Evolutionary conservation across 208 protist genomes (phyloP), one percentile per base, ranked within the genome.

Genomic region (Jaenimonas drosophilae): DNA sequence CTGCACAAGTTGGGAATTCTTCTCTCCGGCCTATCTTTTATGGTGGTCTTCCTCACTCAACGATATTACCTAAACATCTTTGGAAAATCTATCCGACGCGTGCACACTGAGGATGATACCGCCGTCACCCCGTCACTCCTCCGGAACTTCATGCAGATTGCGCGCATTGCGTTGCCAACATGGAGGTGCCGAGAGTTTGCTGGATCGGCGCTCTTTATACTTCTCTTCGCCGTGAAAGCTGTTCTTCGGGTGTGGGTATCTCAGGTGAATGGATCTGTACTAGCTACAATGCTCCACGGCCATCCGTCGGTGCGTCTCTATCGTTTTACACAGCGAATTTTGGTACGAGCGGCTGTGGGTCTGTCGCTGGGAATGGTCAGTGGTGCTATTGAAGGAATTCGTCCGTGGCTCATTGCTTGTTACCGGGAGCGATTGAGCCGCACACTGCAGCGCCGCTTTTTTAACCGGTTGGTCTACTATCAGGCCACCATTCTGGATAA

Each of bases 401-500:
- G 84, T 1, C 45, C 68, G 28, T 92, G 79, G 77, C 64, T 92
- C 28, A 86, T 92, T 47, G 71, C 59, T 11, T 81, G 73, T 53
- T 89, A 85, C 61, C 72, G 79, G n/a, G 72, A 73, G 47, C 69
- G 79, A n/a, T 64, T 92, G 11, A 83, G 67, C 43, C 62, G 62
- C 21, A 64, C 59, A 23, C 81, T 92, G 40, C 84, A 92, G 59
- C 54, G 76, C 2, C 72, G 79, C 26, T 89, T 88, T 46, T 92
- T 83, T 67, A 55, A 78, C 30, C 63, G 59, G 29, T 63, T 89
- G n/a, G 44, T 83, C 25, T 89, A 85, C 57, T 92, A 92, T 61
- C 76, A 82, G 41, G 78, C 76, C 0, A 76, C 74, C 11, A 59
- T 81, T 14, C 60, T 92, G 21, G 79, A 92, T 43, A 77, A 78